phyloP scores from a whole-genome alignment of 202 grass and related monocot genomes.

The Brachypodium distachyon region DNA sequence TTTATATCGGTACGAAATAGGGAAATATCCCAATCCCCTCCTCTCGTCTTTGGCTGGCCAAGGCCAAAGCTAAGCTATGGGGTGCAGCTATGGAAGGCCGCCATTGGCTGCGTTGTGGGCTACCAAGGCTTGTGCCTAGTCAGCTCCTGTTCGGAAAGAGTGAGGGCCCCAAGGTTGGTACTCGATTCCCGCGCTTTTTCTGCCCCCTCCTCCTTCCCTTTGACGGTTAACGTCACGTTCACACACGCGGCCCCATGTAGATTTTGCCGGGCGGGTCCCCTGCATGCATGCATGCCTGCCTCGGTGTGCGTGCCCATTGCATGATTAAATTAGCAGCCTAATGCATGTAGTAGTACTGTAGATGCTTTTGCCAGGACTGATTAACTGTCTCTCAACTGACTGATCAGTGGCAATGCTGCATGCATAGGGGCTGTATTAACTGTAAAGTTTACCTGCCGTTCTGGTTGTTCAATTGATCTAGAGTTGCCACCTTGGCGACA shows the following conservation, averaged over 20 bases:
- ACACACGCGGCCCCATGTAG: conserved; percentile 67
- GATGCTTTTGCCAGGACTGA: conserved; percentile 20
- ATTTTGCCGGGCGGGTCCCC: conserved; percentile 33
- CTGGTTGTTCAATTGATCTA: not conserved
- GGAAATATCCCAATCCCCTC: conserved; percentile 72
- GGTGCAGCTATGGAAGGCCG: conserved; percentile 5
- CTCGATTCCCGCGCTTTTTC: conserved; percentile 30
- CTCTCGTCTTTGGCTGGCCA: conserved; percentile 63
- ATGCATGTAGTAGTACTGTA: conserved; percentile 10
- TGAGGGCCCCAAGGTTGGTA: conserved; percentile 49
- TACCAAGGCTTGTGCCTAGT: conserved; percentile 31
- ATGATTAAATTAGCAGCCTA: conserved; percentile 36
- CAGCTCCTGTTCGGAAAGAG: conserved; percentile 52
- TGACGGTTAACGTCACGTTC: conserved; percentile 85
- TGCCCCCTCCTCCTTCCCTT: conserved; percentile 25
- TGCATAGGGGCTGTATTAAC: not conserved
- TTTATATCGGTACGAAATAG: conserved; percentile 51
- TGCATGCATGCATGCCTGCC: conserved; percentile 7
- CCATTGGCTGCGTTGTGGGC: conserved; percentile 40
- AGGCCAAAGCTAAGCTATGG: not conserved
- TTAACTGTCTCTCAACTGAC: conserved; percentile 38
- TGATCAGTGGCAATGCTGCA: not conserved
- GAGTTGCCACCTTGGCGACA: not conserved
- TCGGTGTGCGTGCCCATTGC: conserved; percentile 24
- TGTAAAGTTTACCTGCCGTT: not conserved